Base-by-base conservation (phyloP, 2,329 filamentous ascomycete genomes). In the Phaeomoniella chlamydospora region DNA sequence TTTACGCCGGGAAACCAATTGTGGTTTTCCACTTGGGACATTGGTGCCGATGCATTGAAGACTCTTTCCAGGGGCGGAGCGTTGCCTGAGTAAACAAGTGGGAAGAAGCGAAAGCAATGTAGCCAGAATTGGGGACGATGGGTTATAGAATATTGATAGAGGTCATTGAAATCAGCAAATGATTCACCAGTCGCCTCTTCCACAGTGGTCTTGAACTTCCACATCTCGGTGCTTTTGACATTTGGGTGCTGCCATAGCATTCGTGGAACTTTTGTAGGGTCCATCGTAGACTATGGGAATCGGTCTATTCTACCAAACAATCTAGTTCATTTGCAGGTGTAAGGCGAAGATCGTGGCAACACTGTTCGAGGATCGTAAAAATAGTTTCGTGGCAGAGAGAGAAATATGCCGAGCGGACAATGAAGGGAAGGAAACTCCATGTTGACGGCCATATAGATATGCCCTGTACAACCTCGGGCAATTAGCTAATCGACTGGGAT, bases 1-100 rank as follows among this genome's bases (percentile, higher is more conserved):
- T 63, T 58, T 1, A 86, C 67, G 18, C 84, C 84, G 1, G 73
- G 60, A 53, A 90, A 92, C 84, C 84, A 92, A 29, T 64, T 59
- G 0, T 84, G 84, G 4, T n/a, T n/a, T n/a, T n/a, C n/a, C n/a
- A 88, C 67, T 12, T 80, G 1, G 74, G 69, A 1, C 53, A 92
- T 83, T 2, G 76, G 72, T 2, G 70, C 65, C 1, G 61, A 63
- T 47, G 83, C 77, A 49, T 92, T 81, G 3, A 90, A n/a, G n/a
- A n/a, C n/a, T n/a, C n/a, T n/a, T n/a, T n/a, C 76, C 1, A 80
- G 73, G 6, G 50, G 55, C 0, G 55, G 57, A 49, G 72, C 74
- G 3, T 54, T 57, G 18, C 81, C 81, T 22, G 69, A 65, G 46
- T 84, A 65, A 43, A 86, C 74, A 38, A 79, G 58, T 33, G 68